Conservation (phyloP, 2,329 filamentous ascomycete species). For the Zymoseptoria pseudotritici region DNA sequence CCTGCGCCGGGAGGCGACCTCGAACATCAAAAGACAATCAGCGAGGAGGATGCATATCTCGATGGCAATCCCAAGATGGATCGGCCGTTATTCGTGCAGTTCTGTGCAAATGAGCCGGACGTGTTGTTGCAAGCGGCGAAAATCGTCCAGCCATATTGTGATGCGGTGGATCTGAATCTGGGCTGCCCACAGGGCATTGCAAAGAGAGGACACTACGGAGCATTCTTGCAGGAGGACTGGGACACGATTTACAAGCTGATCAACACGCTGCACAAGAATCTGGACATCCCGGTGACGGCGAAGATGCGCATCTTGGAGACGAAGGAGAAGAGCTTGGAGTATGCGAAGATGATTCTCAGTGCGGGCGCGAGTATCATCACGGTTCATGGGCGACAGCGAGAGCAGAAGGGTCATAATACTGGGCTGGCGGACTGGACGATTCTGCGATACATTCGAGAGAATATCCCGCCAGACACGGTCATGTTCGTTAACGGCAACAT, state of each 20-base stretch:
- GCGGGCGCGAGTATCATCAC: constrained; percentile 91
- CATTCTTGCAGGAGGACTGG: constrained; percentile 91
- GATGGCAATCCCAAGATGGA: constrained; percentile 83
- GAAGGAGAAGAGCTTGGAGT: constrained; percentile 75
- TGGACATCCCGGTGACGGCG: constrained; percentile 81
- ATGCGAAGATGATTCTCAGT: constrained; percentile 76
- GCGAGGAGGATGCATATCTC: constrained; percentile 49
- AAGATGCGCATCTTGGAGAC: constrained; percentile 90
- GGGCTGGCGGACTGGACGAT: constrained; percentile 88
- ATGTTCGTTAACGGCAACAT: constrained; percentile 97
- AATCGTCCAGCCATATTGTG: constrained; percentile 76
- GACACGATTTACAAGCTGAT: constrained; percentile 75
- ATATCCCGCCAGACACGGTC: constrained; percentile 77
- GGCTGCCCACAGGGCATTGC: constrained; percentile 97
- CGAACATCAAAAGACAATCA: constrained; percentile 15
- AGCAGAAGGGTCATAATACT: constrained; percentile 94
- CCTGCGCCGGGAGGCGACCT: constrained; percentile 13
- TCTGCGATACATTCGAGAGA: constrained; percentile 73
- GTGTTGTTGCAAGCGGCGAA: constrained; percentile 71
- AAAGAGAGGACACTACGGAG: constrained; percentile 80
- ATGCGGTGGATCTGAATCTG: constrained; percentile 90
- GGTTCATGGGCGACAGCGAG: constrained; percentile 78
- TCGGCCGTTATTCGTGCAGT: constrained; percentile 88
- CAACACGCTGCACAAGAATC: constrained; percentile 67
- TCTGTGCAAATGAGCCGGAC: constrained; percentile 84